Percentiles rank a stretch among this genome's conserved stretches.
Evolutionary conservation across 495 filamentous ascomycete genomes (phyloP).

Genomic region (Penicillium arizonense): DNA sequence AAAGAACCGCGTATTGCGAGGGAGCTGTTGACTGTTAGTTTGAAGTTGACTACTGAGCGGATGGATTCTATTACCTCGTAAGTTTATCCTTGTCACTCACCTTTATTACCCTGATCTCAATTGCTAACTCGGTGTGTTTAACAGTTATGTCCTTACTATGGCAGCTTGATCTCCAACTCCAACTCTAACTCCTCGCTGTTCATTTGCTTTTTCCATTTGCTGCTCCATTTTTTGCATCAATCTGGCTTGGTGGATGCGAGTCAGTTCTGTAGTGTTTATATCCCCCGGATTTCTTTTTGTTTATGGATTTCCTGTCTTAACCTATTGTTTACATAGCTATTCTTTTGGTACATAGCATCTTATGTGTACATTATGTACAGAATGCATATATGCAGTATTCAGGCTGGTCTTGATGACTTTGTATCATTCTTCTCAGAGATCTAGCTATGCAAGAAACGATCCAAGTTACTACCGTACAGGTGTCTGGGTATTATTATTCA

Average conservation of each 20-base stretch:
- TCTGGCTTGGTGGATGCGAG: no score
- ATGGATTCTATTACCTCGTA: conserved; percentile 86
- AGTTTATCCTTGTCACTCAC: conserved; percentile 23
- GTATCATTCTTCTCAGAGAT: no score
- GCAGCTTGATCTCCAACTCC: conserved; percentile 22
- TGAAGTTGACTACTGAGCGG: conserved; percentile 87
- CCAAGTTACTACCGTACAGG: no score
- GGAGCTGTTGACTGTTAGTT: conserved; percentile 77
- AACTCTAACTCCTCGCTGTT: no score
- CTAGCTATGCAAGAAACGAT: no score
- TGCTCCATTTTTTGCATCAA: no score
- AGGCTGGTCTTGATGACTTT: no score
- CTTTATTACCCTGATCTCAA: background rate
- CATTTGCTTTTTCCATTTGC: no score
- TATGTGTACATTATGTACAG: no score
- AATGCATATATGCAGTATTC: background rate
- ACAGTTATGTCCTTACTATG: conserved; percentile 37
- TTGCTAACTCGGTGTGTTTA: conserved; percentile 2
- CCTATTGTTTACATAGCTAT: background rate
- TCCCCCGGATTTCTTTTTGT: background rate
- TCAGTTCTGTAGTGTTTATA: no score
- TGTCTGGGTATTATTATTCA: no score
- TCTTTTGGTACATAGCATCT: no score
- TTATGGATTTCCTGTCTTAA: background rate
- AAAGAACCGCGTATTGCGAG: conserved; percentile 71